Percentiles rank a stretch among this genome's conserved stretches.
Evolutionary conservation across 1,284 basidiomycete genomes (phyloP).

Genomic region (Cutaneotrichosporon sp.): DNA sequence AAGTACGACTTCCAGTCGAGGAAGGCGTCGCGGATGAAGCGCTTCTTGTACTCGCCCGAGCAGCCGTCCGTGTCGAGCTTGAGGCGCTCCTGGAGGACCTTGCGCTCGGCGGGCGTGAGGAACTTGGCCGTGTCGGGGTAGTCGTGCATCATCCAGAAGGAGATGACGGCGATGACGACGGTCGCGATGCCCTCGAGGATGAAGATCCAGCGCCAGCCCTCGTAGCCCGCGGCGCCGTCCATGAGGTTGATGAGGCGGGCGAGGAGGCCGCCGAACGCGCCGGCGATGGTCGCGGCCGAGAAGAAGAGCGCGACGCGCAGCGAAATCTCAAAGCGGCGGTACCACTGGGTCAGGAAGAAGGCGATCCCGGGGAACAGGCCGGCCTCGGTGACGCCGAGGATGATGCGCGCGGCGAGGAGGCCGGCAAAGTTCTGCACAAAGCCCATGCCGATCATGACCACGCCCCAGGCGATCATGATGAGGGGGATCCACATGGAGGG

Average conservation of each 20-base stretch:
- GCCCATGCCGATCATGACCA: constrained; percentile 54
- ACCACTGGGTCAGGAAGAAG: constrained; percentile 46
- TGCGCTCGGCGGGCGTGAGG: constrained; percentile 67
- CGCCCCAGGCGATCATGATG: constrained; percentile 51
- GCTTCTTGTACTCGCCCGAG: constrained; percentile 36
- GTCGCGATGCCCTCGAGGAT: constrained; percentile 74
- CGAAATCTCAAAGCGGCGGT: constrained; percentile 42
- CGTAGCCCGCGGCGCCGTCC: constrained; percentile 46
- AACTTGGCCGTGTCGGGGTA: constrained; percentile 78
- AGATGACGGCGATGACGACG: constrained; percentile 63
- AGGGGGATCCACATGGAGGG: constrained; percentile 39
- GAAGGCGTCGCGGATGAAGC: constrained; percentile 32
- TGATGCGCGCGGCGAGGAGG: constrained; percentile 45
- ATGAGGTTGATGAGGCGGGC: constrained; percentile 51
- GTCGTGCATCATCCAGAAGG: constrained; percentile 76
- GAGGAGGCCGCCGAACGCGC: constrained; percentile 53
- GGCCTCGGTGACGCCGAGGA: constrained; percentile 42
- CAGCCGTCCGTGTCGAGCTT: constrained; percentile 36
- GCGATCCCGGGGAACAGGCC: constrained; percentile 49
- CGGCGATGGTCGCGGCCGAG: constrained; percentile 47
- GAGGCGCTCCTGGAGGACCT: constrained; percentile 29
- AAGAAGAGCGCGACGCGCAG: constrained; percentile 48
- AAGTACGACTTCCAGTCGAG: constrained; percentile 45
- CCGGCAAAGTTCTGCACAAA: constrained; percentile 49
- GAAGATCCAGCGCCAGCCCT: constrained; percentile 65